Percentiles rank a stretch among this genome's conserved stretches.
phyloP scores from a whole-genome alignment of 345 rosid species.

The Eucalyptus virginea region DNA sequence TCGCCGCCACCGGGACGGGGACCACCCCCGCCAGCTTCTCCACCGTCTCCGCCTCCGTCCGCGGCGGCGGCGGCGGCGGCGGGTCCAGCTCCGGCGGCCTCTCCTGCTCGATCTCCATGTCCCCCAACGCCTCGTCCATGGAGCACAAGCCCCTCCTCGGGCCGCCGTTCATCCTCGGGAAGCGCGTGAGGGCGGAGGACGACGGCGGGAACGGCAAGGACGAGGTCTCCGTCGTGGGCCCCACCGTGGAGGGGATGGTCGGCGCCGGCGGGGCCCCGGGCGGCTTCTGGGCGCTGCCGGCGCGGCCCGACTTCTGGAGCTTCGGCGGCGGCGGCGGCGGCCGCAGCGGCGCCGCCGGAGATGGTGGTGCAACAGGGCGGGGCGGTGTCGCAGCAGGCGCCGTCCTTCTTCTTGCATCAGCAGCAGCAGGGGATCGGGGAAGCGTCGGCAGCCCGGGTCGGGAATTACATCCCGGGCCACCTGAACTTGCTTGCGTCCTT shows the following conservation, averaged over 20 bases:
- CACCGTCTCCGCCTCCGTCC: conserved; percentile 55
- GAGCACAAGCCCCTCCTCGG: conserved; percentile 76
- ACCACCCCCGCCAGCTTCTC: conserved; percentile 96
- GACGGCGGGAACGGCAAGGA: conserved; percentile 13
- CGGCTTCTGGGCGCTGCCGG: conserved; percentile 92
- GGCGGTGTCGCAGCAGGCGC: conserved; percentile 44
- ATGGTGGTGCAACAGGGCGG: conserved; percentile 42
- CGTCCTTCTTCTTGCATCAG: conserved; percentile 37
- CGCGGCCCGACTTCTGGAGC: conserved; percentile 85
- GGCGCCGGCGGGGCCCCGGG: conserved; percentile 21
- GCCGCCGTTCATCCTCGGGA: conserved; percentile 81
- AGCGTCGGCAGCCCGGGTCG: conserved; percentile 85
- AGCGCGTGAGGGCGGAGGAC: conserved; percentile 63
- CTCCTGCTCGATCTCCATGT: conserved; percentile 7
- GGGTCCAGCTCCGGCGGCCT: conserved; percentile 30
- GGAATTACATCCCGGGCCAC: conserved; percentile 80
- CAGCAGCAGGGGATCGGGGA: conserved; percentile 93
- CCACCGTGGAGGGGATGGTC: conserved; percentile 3
- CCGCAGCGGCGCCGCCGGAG: conserved; percentile 44
- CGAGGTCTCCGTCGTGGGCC: conserved; percentile 1
- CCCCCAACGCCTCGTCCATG: conserved; percentile 8
- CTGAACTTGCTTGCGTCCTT: conserved; percentile 80
- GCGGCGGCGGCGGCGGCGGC: conserved; percentile 35
- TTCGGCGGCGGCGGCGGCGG: conserved; percentile 45
- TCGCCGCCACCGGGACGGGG: conserved; percentile 96